Evolutionary conservation across 768 basidiomycete genomes (phyloP).

Genomic region (Amanita polypyramis): DNA sequence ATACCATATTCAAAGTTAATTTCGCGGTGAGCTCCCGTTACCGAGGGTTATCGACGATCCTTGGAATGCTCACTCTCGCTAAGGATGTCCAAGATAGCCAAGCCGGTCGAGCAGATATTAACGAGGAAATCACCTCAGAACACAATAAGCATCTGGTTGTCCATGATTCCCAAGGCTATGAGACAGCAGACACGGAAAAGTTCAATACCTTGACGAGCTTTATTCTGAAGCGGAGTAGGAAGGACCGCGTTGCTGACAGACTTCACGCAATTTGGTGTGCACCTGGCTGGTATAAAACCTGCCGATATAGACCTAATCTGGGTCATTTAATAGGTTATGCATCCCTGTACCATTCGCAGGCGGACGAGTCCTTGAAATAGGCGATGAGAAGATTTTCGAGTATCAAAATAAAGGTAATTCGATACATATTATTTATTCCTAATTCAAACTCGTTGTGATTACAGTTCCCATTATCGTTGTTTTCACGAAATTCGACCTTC

Average conservation of each 20-base stretch:
- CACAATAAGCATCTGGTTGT: conserved; percentile 18
- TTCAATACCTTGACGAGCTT: conserved; percentile 16
- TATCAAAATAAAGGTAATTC: conserved; percentile 8
- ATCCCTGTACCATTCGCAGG: conserved; percentile 14
- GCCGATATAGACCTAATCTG: no score
- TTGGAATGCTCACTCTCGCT: conserved; percentile 1
- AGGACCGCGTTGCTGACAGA: conserved; percentile 8
- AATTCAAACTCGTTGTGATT: conserved; percentile 6
- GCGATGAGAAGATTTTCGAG: conserved; percentile 16
- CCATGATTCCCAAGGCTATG: conserved; percentile 22
- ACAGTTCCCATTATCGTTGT: conserved; percentile 19
- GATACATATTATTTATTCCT: not conserved
- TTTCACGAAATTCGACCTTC: conserved; percentile 22
- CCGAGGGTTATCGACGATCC: no score
- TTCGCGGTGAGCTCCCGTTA: not conserved
- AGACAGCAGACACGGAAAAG: conserved; percentile 17
- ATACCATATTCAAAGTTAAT: conserved; percentile 16
- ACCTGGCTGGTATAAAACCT: not conserved
- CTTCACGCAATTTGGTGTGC: conserved; percentile 20
- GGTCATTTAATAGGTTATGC: conserved; percentile 15
- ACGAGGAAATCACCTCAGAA: conserved; percentile 12
- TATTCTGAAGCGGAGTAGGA: conserved; percentile 9
- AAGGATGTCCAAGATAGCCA: conserved; percentile 14
- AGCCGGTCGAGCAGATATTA: conserved; percentile 16
- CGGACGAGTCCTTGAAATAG: conserved; percentile 13